A percentile compares a stretch with the other conserved stretches of the same genome.
Evolutionary conservation across 2,329 filamentous ascomycete species (phyloP).

Genomic region (Diaporthe batatas): DNA sequence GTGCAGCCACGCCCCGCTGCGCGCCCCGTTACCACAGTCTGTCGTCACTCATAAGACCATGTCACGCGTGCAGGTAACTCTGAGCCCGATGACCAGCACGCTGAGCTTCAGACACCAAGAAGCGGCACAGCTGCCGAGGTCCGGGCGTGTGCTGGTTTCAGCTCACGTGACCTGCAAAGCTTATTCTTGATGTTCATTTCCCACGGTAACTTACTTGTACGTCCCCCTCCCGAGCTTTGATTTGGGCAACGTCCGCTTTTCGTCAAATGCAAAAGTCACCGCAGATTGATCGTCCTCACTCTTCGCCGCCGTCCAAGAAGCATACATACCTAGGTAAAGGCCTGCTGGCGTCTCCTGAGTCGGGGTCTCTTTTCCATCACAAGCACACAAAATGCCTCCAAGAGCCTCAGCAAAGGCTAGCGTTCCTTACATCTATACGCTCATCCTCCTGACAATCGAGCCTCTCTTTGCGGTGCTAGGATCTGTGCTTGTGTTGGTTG

Average conservation of each 20-base stretch:
- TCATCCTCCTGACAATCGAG: slow-evolving; percentile 52
- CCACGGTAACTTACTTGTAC: too few species aligned
- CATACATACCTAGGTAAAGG: too few species aligned
- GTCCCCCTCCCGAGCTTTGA: too few species aligned
- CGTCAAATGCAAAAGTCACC: not conserved
- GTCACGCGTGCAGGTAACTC: not conserved
- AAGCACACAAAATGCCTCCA: not conserved
- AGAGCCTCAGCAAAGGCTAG: slow-evolving; percentile 36
- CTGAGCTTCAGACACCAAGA: not conserved
- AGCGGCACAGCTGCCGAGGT: not conserved
- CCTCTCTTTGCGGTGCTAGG: slow-evolving; percentile 52
- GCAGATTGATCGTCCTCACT: not conserved
- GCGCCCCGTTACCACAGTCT: too few species aligned
- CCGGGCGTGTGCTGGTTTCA: not conserved
- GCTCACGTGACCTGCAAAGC: slow-evolving; percentile 1
- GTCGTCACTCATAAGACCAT: not conserved
- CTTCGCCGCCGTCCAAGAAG: not conserved
- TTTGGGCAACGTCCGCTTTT: too few species aligned
- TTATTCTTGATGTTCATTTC: not conserved
- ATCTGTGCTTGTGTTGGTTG: slow-evolving; percentile 48
- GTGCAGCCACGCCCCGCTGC: too few species aligned
- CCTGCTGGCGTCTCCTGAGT: not conserved
- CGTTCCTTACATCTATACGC: slow-evolving; percentile 51
- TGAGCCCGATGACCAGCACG: not conserved
- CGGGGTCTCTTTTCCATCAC: not conserved